Base-by-base conservation (phyloP, 768 basidiomycete genomes). In the Mycena alexandri region DNA sequence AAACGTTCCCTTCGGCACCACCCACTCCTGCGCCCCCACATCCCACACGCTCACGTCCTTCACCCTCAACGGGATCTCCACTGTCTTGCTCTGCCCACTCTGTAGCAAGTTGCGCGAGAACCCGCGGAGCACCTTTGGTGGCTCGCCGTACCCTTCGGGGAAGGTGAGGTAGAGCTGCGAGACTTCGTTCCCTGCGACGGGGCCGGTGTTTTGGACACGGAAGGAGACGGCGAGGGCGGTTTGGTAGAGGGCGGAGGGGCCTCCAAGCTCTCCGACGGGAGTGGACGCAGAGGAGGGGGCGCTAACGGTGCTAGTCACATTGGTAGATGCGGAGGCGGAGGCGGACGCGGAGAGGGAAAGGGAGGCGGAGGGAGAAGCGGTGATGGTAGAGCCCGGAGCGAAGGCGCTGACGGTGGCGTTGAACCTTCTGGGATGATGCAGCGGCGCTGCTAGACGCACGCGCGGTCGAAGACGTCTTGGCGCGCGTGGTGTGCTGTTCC, bases 181-280 rank as follows among this genome's bases (percentile, higher is more conserved):
- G 51, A 73, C 69, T 54, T 73, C 59, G 47, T 34, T 46, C 2
- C 80, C 81, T 6, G 74, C 74, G 21, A 77, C 43, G 17, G 34
- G 29, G 16, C 83, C 83, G 16, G 75, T 80, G 76, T 84, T 84
- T 7, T 66, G 72, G 17, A 84, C 65, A 9, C 73, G 72, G 69
- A 83, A 82, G 29, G 75, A 74, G 22, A 81, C 76, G n/a, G 66
- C 71, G 55, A 76, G 68, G 33, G 74, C 71, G 25, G 66, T 51
- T 38, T 73, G 70, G 65, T 80, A 78, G 29, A 75, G 73, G 33
- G 70, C 61, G 65, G 68, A 29, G 29, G 63, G 66, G 21, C 58
- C 24, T 4, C 43, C 58, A 53, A 65, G 61, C 16, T 72, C 73
- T 48, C 46, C 52, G 22, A 65, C 41, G 38, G 60, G 58, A 3